phyloP scores from a whole-genome alignment of 345 rosid genomes.

The Streptanthus diversifolius region DNA sequence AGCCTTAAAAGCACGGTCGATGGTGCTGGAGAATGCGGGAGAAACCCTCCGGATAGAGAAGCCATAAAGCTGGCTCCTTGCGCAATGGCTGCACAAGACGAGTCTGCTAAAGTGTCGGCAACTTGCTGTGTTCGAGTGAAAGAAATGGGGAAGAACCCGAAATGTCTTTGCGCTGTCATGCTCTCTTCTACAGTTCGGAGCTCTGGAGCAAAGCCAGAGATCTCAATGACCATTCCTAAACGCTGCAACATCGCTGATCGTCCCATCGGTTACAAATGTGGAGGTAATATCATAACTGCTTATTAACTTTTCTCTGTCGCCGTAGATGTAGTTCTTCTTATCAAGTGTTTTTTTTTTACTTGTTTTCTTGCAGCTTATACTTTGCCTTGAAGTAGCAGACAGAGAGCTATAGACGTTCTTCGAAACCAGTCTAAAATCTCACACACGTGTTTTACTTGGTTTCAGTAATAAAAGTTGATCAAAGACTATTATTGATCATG shows the following conservation, averaged over 20 bases:
- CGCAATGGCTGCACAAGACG: slow-evolving; percentile 60
- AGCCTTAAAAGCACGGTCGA: slow-evolving; percentile 33
- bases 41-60: slow-evolving; percentile 66
- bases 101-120: slow-evolving; percentile 50
- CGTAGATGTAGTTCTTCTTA: not conserved
- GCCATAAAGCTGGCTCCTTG: slow-evolving; percentile 88
- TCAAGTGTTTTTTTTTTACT: not conserved
- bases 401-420: slow-evolving; percentile 2
- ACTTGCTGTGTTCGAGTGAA: slow-evolving; percentile 67
- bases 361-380: slow-evolving; percentile 46
- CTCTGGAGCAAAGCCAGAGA: slow-evolving; percentile 65
- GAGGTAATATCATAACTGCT: slow-evolving; percentile 41
- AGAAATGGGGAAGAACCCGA: slow-evolving; percentile 67
- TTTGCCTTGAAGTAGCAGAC: slow-evolving; percentile 43
- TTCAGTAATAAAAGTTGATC: slow-evolving; percentile 8
- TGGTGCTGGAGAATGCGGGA: slow-evolving; percentile 85
- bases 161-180: slow-evolving; percentile 85
- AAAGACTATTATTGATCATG: slow-evolving; percentile 3
- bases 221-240: slow-evolving; percentile 83
- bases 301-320: not conserved
- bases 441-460: not conserved
- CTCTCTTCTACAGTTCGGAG: slow-evolving; percentile 72
- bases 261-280: slow-evolving; percentile 85
- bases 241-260: slow-evolving; percentile 76
- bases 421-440: not conserved